phyloP scores from a whole-genome alignment of 768 basidiomycete species.

The Tricholoma saponaceum region DNA sequence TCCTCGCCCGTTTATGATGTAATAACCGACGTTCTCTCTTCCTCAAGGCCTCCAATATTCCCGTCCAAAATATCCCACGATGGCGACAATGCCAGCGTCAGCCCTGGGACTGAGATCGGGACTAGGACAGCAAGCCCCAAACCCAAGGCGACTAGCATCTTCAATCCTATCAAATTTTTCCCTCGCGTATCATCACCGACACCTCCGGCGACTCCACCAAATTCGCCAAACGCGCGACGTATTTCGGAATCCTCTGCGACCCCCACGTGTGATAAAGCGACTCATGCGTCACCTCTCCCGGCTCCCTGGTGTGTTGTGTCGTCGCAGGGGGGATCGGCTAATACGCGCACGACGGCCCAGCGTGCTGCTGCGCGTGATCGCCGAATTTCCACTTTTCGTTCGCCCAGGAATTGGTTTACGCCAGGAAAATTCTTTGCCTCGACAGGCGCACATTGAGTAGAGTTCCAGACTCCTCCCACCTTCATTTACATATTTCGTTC shows the following conservation, averaged over 20 bases:
- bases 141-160: conserved; percentile 32
- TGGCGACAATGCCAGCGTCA: conserved; percentile 10
- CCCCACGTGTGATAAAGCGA: conserved; percentile 34
- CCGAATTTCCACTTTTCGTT: conserved; percentile 23
- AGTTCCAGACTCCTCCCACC: neutral
- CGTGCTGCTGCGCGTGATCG: conserved; percentile 25
- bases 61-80: conserved; percentile 19
- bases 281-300: conserved; percentile 31
- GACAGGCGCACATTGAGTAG: conserved; percentile 28
- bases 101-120: neutral
- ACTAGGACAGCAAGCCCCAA: neutral
- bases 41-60: conserved; percentile 32
- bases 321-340: conserved; percentile 15
- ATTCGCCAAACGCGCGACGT: conserved; percentile 26
- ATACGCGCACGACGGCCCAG: conserved; percentile 15
- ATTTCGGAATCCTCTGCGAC: conserved; percentile 28
- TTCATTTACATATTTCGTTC: neutral
- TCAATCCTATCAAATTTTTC: conserved; percentile 44
- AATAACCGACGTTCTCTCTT: conserved; percentile 36
- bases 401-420: conserved; percentile 52
- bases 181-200: conserved; percentile 45
- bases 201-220: conserved; percentile 27
- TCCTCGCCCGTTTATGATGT: conserved; percentile 35
- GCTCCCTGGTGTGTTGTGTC: conserved; percentile 26
- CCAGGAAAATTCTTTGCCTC: conserved; percentile 47